These are phyloP conservation scores for Lotus japonicus DNA, from an alignment of 306 rosid genomes.

Conservation along the genomic window DNA sequence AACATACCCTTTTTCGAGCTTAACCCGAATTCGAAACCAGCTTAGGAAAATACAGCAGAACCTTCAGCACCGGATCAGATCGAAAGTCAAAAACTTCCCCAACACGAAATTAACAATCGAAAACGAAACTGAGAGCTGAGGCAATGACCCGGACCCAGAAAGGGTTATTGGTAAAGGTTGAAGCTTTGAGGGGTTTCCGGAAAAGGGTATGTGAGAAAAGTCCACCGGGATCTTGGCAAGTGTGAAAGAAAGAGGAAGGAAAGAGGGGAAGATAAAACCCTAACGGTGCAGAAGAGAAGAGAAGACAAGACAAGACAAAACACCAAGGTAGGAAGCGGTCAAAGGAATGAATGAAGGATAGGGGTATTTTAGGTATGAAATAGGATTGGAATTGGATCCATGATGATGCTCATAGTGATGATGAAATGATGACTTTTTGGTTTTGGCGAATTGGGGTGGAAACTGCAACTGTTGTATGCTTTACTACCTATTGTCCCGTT, in stretches of 20 bases:
- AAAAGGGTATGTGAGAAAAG: slow-evolving; percentile 7
- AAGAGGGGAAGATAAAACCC: slow-evolving; percentile 16
- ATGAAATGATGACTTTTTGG: no score
- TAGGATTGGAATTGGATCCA: neutral
- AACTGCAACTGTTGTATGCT: neutral
- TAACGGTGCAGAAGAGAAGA: neutral
- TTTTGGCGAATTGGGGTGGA: neutral
- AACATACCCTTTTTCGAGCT: slow-evolving; percentile 36
- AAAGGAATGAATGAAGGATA: neutral
- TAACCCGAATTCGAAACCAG: neutral
- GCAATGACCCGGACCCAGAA: neutral
- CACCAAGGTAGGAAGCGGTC: slow-evolving; percentile 10
- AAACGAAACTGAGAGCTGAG: no score
- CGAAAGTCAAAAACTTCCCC: no score
- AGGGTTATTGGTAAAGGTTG: slow-evolving; percentile 6
- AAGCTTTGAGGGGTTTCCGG: slow-evolving; percentile 18
- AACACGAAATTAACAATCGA: no score
- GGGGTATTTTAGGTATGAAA: slow-evolving; percentile 7
- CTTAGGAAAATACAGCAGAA: slow-evolving; percentile 3
- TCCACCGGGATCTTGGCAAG: neutral
- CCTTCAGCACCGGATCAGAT: slow-evolving; percentile 10
- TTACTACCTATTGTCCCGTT: no score
- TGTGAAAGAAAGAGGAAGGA: neutral
- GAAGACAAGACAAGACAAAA: neutral
- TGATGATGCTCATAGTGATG: neutral